A percentile compares a stretch with the other conserved stretches of the same genome.
These are phyloP conservation scores for Chrysoporthe cubensis DNA, from an alignment of 2,329 filamentous ascomycete genomes.

Conservation along the genomic window DNA sequence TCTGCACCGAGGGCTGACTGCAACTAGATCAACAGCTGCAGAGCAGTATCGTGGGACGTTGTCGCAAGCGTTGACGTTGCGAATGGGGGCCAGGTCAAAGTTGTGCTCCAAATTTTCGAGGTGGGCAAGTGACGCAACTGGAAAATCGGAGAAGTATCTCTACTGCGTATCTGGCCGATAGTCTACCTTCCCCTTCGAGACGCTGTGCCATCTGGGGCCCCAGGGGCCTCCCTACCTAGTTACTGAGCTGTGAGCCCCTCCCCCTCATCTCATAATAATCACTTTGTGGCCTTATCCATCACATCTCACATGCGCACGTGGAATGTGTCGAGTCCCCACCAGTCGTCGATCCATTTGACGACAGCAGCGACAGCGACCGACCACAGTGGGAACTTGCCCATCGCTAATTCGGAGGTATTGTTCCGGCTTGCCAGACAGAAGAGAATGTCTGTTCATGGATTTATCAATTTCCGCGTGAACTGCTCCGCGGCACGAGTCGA, in stretches of 20 bases:
- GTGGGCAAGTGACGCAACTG: background rate
- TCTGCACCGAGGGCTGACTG: too few relatives aligned
- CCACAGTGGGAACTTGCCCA: background rate
- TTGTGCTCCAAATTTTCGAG: conserved; percentile 2
- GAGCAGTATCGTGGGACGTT: background rate
- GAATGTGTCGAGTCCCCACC: background rate
- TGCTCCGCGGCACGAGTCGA: too few relatives aligned
- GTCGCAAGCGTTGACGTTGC: background rate
- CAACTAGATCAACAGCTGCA: too few relatives aligned
- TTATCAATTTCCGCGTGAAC: too few relatives aligned
- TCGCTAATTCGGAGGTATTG: background rate
- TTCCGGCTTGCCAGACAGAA: background rate
- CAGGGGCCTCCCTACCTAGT: too few relatives aligned
- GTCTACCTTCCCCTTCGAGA: too few relatives aligned
- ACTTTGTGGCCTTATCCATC: background rate
- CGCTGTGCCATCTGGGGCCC: too few relatives aligned
- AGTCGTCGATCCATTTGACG: background rate
- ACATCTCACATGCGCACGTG: background rate
- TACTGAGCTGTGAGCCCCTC: background rate
- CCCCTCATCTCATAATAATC: background rate
- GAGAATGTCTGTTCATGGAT: background rate
- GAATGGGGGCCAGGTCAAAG: background rate
- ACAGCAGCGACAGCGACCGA: background rate
- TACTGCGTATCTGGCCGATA: too few relatives aligned
- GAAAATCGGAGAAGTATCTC: too few relatives aligned